Conservation (phyloP, 2,329 filamentous ascomycete species). For the Monilinia fructicola region DNA sequence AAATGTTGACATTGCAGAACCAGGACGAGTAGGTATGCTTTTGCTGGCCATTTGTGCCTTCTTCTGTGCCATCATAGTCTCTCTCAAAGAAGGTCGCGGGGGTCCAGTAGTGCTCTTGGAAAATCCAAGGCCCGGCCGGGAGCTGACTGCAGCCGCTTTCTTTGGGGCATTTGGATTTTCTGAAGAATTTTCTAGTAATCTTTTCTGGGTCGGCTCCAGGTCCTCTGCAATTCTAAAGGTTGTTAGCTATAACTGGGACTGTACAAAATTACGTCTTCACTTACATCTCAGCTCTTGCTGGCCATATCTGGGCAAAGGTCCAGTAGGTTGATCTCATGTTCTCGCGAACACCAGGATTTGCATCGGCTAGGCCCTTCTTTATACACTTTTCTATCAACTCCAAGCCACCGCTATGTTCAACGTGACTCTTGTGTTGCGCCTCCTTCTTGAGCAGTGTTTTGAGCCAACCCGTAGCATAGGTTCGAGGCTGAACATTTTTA, state of each 20-base stretch:
- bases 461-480: constrained; percentile 78
- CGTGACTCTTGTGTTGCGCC: constrained; percentile 70
- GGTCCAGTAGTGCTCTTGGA: constrained; percentile 61
- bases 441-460: constrained; percentile 79
- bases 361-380: constrained; percentile 82
- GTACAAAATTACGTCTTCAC: constrained; percentile 39
- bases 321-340: constrained; percentile 84
- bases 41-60: constrained; percentile 55
- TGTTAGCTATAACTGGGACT: constrained; percentile 26
- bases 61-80: constrained; percentile 82
- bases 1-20: constrained; percentile 63
- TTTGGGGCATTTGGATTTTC: constrained; percentile 73
- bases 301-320: constrained; percentile 77
- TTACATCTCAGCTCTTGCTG: constrained; percentile 70
- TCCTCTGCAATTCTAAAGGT: constrained; percentile 68
- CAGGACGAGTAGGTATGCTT: constrained; percentile 57
- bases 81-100: constrained; percentile 68
- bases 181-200: constrained; percentile 77
- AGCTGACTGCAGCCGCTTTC: constrained; percentile 50
- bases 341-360: constrained; percentile 87
- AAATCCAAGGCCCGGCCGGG: constrained; percentile 58
- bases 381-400: constrained; percentile 85
- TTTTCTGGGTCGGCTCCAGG: constrained; percentile 76
- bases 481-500: constrained; percentile 87
- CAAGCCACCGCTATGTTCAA: constrained; percentile 82